Evolutionary conservation across 805 yeast species (phyloP), one percentile per base, ranked within the genome.

Genomic region (Saccharomycopsis amapae): DNA sequence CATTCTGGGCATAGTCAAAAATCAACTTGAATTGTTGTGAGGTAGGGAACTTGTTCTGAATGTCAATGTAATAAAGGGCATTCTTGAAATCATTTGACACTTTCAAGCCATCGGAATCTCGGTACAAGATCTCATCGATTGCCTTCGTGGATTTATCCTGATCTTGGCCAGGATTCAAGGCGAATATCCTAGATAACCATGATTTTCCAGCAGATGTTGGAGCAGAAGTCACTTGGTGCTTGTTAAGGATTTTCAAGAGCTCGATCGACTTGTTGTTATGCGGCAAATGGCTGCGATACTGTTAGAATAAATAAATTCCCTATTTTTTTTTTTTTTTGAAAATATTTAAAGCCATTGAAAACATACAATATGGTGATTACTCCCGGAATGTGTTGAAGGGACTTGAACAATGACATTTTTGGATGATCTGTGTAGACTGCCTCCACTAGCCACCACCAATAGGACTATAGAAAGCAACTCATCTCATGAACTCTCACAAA

Each of bases 321-420:
- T n/a, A n/a, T n/a, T n/a, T n/a, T n/a, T n/a, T n/a, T n/a, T n/a
- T n/a, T n/a, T n/a, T n/a, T 32, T 15, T 6, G 12, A n/a, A 35
- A 25, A 19, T n/a, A 33, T 9, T 15, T 6, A 33, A 9, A n/a
- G 38, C 20, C 12, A 31, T n/a, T 9, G 35, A 31, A n/a, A 30
- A 61, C 67, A 45, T 57, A 63, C 66, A 65, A 66, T 26, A 66
- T 46, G 24, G 70, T 66, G 45, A 66, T 61, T 1, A 58, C 61
- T 26, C 68, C 65, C 4, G 67, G 63, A 3, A 58, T 46, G 10
- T 50, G 42, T 50, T 64, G 68, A 6, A 65, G 50, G 1, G 67
- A 55, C 46, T 56, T 65, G 47, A 66, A 56, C 60, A 64, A 59
- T 4, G 69, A 64, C 69, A 65, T 65, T 20, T 17, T 44, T 15